Conservation (phyloP, 257 asterid genomes). For the Scutellaria galericulata region DNA sequence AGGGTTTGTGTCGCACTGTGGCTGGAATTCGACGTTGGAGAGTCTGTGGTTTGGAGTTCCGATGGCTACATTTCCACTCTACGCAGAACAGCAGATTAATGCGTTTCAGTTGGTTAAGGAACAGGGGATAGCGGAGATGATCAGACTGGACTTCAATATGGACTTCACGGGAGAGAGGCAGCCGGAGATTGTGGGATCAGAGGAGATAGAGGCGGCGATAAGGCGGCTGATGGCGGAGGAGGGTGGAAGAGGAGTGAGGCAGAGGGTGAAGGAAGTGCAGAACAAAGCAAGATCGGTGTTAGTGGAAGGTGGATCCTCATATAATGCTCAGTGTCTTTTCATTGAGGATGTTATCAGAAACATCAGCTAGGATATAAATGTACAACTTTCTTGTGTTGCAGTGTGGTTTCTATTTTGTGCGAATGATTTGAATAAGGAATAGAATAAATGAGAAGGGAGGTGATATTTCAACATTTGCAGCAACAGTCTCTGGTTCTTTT, state of each 20-base stretch:
- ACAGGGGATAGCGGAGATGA: slow-evolving; percentile 36
- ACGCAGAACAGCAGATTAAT: slow-evolving; percentile 48
- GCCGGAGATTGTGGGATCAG: slow-evolving; percentile 29
- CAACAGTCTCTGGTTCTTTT: too few species aligned
- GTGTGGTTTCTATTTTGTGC: too few species aligned
- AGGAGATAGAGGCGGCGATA: slow-evolving; percentile 33
- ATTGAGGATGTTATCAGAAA: slow-evolving; percentile 25
- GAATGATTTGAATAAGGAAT: too few species aligned
- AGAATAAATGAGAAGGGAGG: too few species aligned
- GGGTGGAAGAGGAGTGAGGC: slow-evolving; percentile 11
- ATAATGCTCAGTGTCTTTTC: neutral
- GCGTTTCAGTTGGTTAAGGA: slow-evolving; percentile 48
- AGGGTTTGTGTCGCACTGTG: slow-evolving; percentile 56
- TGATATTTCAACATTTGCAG: too few species aligned
- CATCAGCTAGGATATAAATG: neutral
- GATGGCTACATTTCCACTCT: slow-evolving; percentile 47
- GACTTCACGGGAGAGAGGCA: slow-evolving; percentile 13
- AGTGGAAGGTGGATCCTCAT: slow-evolving; percentile 41
- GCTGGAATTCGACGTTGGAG: slow-evolving; percentile 51
- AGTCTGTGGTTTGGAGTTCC: slow-evolving; percentile 57
- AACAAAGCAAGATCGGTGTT: slow-evolving; percentile 26
- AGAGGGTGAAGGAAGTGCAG: slow-evolving; percentile 25
- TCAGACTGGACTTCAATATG: slow-evolving; percentile 25
- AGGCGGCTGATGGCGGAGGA: slow-evolving; percentile 37
- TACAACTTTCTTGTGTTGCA: too few species aligned